phyloP scores from a whole-genome alignment of 495 filamentous ascomycete species.

The Penicillium lividum region DNA sequence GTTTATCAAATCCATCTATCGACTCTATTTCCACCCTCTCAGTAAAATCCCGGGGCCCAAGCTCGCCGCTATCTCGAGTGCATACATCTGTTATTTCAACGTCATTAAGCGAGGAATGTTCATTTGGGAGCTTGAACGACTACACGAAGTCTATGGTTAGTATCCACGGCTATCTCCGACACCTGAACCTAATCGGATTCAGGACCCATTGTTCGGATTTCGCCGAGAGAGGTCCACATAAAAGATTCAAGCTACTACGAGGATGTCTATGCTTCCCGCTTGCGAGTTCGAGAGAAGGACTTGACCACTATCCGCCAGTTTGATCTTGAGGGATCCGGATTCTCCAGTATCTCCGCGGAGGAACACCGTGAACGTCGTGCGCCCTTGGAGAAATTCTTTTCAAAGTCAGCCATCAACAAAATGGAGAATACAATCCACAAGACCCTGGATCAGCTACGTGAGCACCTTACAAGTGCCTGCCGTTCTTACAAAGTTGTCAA shows the following conservation, averaged over 20 bases:
- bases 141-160: conserved; percentile 52
- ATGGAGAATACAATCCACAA: conserved; percentile 18
- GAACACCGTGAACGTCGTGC: conserved; percentile 29
- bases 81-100: conserved; percentile 56
- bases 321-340: conserved; percentile 15
- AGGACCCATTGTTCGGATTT: conserved; percentile 57
- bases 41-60: conserved; percentile 46
- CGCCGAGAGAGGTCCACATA: conserved; percentile 51
- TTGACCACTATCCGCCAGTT: conserved; percentile 17
- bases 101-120: conserved; percentile 19
- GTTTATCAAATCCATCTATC: conserved; percentile 34
- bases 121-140: conserved; percentile 28
- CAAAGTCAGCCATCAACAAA: conserved; percentile 22
- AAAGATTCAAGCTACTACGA: conserved; percentile 41
- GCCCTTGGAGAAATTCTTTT: conserved; percentile 31
- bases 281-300: conserved; percentile 30
- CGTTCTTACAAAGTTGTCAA: conserved; percentile 16
- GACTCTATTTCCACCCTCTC: conserved; percentile 54
- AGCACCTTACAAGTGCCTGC: conserved; percentile 14
- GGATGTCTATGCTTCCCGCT: conserved; percentile 31
- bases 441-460: conserved; percentile 18
- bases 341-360: conserved; percentile 25
- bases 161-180: not conserved
- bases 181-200: not conserved
- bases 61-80: conserved; percentile 47